Evolutionary conservation across 2,329 filamentous ascomycete species (phyloP).

Genomic region (Pseudogymnoascus sp.): DNA sequence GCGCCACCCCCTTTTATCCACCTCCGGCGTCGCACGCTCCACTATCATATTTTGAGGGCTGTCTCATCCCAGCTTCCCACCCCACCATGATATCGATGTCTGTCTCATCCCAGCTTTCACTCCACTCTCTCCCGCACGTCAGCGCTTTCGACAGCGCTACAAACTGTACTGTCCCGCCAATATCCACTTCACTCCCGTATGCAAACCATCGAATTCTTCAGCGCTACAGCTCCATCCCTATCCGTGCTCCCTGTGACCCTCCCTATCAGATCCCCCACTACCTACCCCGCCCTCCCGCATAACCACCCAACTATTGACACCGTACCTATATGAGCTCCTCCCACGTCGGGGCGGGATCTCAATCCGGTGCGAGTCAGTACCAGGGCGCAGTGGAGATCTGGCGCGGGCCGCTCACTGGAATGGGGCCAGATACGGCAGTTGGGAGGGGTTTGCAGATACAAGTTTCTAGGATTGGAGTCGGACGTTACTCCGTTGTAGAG

Average conservation of each 20-base stretch:
- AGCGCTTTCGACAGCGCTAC: neutral
- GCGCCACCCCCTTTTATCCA: neutral
- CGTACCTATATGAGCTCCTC: neutral
- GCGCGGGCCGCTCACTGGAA: neutral
- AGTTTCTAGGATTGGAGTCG: neutral
- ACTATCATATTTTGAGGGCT: neutral
- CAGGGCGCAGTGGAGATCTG: neutral
- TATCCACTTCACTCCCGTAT: neutral
- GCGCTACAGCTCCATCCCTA: neutral
- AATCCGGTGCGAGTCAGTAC: neutral
- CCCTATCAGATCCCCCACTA: neutral
- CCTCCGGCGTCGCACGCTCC: neutral
- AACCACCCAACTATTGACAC: conserved; percentile 1
- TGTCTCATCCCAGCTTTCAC: neutral
- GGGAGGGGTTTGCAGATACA: neutral
- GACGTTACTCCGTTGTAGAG: neutral
- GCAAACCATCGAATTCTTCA: neutral
- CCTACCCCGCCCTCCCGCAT: neutral
- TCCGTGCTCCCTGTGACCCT: neutral
- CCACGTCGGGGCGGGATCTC: neutral
- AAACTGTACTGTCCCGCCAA: neutral
- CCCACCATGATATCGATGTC: neutral
- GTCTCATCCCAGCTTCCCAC: neutral
- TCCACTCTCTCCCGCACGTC: neutral
- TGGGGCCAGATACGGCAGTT: neutral